Conservation (phyloP, 192 early-diverging fungal genomes). For the Coemansia sp. region DNA sequence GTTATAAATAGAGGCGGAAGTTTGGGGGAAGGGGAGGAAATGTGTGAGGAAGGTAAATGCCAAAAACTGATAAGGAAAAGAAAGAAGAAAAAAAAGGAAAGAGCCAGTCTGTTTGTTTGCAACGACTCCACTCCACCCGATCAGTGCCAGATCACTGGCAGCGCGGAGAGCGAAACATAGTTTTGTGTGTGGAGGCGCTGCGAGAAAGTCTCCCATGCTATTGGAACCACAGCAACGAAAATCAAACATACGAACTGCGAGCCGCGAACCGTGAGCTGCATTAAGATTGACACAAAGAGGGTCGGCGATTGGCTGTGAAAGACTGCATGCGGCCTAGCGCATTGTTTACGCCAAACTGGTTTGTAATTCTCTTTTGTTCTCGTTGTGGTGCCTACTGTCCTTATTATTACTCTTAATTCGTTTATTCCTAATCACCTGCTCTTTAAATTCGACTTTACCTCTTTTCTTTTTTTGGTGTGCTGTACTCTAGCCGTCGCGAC, state of each 20-base stretch:
- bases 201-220: not conserved
- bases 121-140: not conserved
- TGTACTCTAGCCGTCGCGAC: constrained; percentile 9
- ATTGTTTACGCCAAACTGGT: not conserved
- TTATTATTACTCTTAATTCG: not conserved
- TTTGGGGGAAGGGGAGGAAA: not conserved
- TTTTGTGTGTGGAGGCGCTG: not conserved
- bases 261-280: constrained; percentile 5
- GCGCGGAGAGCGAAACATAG: not conserved
- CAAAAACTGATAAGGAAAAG: not conserved
- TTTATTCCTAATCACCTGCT: not conserved
- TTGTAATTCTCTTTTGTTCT: not conserved
- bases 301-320: not conserved
- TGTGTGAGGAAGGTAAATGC: not conserved
- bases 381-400: not conserved
- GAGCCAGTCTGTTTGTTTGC: not conserved
- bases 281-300: not conserved
- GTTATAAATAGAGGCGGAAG: not conserved
- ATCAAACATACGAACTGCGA: not conserved
- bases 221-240: not conserved
- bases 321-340: not conserved
- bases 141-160: not conserved
- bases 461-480: not conserved
- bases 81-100: not conserved
- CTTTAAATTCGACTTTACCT: not conserved